Base-by-base conservation (phyloP, 1,284 basidiomycete genomes). In the Ganoderma sp. region DNA sequence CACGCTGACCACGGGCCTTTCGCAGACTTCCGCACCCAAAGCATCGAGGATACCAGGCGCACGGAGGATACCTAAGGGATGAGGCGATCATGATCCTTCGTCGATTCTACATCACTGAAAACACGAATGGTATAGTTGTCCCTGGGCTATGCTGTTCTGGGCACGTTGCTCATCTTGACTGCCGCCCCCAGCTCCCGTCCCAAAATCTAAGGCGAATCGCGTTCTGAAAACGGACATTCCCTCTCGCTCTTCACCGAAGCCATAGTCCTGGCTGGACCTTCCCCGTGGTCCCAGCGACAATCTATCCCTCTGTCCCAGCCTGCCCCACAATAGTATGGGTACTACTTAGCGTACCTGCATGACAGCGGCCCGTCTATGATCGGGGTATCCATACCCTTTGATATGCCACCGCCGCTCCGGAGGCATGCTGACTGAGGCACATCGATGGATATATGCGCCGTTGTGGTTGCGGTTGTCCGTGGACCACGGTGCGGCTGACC, bases 31-130 rank as follows among this genome's bases (percentile, higher is more conserved):
- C 76, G 41, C 91, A 95, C 77, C 90, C 93, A 34, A 84, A 83
- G 32, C 92, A 96, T 77, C 88, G 91, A 1, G 78, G 89, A 0
- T 98, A 96, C 80, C 81, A 83, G 59, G 95, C 96, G 0, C 84
- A 84, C 17, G 92, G 94, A 10, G 97, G 97, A 1, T 96, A 93
- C 77, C 85, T 88, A 69, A 86, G 97, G 43, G 95, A 98, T 76
- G 95, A 98, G 71, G 96, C 97, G 8, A 99, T 99, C 77, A 92
- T 99, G 90, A 86, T 98, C 52, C 82, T 99, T 25, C 90, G 98
- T 10, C 87, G 93, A 43, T 99, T 99, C 81, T 99, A 99, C 81
- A 88, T 99, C 75, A 97, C 95, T 0, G 96, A 98, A 79, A 99
- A 99, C 78, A 84, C 85, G 9, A 97, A 97, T 76, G 97, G 97